These are phyloP conservation scores for Botryobasidium botryosum DNA, from an alignment of 768 basidiomycete species.

Conservation along the genomic window DNA sequence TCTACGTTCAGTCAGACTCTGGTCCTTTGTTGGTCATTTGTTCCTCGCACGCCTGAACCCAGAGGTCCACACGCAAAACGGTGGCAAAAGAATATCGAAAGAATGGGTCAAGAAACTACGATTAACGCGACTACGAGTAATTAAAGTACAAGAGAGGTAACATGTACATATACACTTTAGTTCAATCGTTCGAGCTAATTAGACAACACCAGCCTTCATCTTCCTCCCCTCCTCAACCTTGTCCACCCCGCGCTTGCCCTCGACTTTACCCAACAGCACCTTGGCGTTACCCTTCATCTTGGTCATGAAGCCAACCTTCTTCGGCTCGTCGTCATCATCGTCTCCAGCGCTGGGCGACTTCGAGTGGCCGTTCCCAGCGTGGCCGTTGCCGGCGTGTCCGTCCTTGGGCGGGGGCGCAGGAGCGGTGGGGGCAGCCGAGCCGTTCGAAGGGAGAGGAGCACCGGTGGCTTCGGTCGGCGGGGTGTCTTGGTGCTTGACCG, in stretches of 20 bases:
- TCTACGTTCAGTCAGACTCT: no score
- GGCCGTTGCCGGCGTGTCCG: background rate
- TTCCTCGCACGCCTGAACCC: no score
- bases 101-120: no score
- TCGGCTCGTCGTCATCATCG: background rate
- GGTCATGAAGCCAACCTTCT: conserved; percentile 1
- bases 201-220: background rate
- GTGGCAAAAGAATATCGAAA: no score
- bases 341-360: background rate
- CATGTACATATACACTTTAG: no score
- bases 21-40: no score
- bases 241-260: background rate
- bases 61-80: no score
- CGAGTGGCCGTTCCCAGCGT: background rate
- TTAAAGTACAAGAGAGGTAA: no score
- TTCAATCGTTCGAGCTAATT: no score
- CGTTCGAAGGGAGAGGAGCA: background rate
- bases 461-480: background rate
- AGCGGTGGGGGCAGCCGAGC: background rate
- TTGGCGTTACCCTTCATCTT: conserved; percentile 1
- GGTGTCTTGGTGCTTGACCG: background rate
- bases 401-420: background rate
- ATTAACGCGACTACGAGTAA: no score
- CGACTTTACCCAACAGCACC: background rate
- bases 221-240: conserved; percentile 1